Conservation (phyloP, 257 asterid genomes). For the Plantago ovata region DNA sequence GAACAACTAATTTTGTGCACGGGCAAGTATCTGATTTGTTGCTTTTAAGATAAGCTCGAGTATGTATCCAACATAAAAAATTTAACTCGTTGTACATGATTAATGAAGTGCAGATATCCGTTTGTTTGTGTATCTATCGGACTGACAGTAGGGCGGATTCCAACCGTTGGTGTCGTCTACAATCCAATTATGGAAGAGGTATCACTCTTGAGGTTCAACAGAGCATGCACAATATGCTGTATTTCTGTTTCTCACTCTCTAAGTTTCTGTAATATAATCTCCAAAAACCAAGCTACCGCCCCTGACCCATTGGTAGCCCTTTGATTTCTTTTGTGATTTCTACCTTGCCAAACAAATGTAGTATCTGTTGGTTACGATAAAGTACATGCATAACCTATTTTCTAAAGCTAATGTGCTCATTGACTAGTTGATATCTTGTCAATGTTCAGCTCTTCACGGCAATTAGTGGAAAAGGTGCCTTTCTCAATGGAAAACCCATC, state of each 20-base stretch:
- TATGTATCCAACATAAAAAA: not conserved
- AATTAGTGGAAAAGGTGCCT: slow-evolving; percentile 66
- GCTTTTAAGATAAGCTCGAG: not conserved
- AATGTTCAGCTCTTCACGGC: slow-evolving; percentile 77
- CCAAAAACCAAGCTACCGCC: too few species aligned
- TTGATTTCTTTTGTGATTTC: too few species aligned
- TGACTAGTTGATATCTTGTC: not conserved
- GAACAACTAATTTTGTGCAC: slow-evolving; percentile 95
- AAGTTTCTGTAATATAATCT: too few species aligned
- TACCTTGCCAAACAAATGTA: too few species aligned
- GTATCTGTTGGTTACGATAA: too few species aligned
- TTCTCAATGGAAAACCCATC: slow-evolving; percentile 67
- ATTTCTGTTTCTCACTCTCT: too few species aligned
- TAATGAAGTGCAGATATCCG: slow-evolving; percentile 52
- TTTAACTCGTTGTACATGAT: slow-evolving; percentile 16
- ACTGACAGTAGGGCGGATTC: slow-evolving; percentile 63
- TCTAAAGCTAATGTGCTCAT: too few species aligned
- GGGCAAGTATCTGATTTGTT: slow-evolving; percentile 50
- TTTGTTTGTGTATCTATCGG: slow-evolving; percentile 90
- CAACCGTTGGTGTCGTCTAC: slow-evolving; percentile 81
- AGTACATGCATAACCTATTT: too few species aligned
- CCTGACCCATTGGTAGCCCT: too few species aligned
- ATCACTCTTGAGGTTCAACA: slow-evolving; percentile 10
- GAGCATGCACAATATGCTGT: too few species aligned
- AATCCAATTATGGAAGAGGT: slow-evolving; percentile 90